A percentile compares a stretch with the other conserved stretches of the same genome.
phyloP scores from a whole-genome alignment of 2,329 filamentous ascomycete species.

The Neophaeococcomyces mojaviensis region DNA sequence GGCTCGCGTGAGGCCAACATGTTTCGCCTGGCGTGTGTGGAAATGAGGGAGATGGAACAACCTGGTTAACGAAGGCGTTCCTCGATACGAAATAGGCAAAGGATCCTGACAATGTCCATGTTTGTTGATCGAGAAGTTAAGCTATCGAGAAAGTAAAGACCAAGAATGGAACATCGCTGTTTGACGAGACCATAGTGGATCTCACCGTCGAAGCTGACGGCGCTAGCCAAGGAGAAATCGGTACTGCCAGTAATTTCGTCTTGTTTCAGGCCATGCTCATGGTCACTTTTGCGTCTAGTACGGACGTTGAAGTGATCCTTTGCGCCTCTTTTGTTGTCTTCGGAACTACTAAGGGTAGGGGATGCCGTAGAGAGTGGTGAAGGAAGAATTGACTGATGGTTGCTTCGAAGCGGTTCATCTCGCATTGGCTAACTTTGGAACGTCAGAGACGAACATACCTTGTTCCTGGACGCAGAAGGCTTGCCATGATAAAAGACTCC shows the following conservation, averaged over 20 bases:
- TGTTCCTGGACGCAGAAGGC: no score
- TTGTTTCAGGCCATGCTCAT: neutral
- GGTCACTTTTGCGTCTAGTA: neutral
- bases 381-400: no score
- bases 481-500: no score
- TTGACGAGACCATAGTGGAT: neutral
- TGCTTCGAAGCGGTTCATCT: no score
- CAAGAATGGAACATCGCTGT: neutral
- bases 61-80: neutral
- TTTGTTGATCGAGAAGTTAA: neutral
- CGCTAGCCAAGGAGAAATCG: neutral
- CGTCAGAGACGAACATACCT: no score
- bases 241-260: neutral
- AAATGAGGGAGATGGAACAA: neutral
- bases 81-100: neutral
- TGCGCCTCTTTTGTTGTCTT: neutral
- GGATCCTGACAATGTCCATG: neutral
- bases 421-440: no score
- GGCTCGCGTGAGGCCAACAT: neutral
- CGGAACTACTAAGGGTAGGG: no score
- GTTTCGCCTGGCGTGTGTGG: neutral
- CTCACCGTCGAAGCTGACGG: neutral
- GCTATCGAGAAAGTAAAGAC: neutral
- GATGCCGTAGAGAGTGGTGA: no score
- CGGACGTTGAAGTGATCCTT: neutral